phyloP scores from a whole-genome alignment of 352 stramenopile genomes.

The Aphanomyces stellatus region DNA sequence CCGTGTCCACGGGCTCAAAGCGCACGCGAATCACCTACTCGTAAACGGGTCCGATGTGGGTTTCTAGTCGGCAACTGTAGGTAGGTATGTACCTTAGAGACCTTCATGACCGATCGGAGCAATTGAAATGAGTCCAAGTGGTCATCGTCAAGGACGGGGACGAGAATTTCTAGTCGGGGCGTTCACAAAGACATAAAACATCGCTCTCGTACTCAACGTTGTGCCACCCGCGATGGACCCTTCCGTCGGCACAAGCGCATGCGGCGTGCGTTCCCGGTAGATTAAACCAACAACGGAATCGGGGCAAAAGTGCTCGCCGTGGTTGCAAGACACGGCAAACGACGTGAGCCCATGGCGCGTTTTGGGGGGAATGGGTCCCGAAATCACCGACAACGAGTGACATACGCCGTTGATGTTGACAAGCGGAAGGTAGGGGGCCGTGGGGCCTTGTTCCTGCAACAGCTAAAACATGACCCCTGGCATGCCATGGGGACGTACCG shows the following conservation, averaged over 20 bases:
- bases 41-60: too few species aligned
- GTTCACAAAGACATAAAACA: background rate
- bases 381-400: background rate
- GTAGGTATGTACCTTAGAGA: background rate
- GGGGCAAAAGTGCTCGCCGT: conserved; percentile 12
- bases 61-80: too few species aligned
- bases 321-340: conserved; percentile 15
- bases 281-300: background rate
- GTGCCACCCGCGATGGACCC: conserved; percentile 12
- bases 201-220: background rate
- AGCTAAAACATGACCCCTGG: too few species aligned
- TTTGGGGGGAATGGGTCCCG: background rate
- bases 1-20: conserved; percentile 6
- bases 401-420: conserved; percentile 1
- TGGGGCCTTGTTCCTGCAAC: background rate
- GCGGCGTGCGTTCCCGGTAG: conserved; percentile 1
- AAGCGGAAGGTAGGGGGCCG: background rate
- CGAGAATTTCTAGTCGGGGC: background rate
- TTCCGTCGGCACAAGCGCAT: background rate
- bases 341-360: background rate
- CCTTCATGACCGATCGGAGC: background rate
- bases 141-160: background rate
- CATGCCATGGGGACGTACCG: too few species aligned
- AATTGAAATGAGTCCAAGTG: conserved; percentile 1
- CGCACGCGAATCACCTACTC: conserved; percentile 7